Percentiles rank a stretch among this genome's conserved stretches.
phyloP scores from a whole-genome alignment of 768 basidiomycete genomes.

The Leucosporidium creatinivorum region DNA sequence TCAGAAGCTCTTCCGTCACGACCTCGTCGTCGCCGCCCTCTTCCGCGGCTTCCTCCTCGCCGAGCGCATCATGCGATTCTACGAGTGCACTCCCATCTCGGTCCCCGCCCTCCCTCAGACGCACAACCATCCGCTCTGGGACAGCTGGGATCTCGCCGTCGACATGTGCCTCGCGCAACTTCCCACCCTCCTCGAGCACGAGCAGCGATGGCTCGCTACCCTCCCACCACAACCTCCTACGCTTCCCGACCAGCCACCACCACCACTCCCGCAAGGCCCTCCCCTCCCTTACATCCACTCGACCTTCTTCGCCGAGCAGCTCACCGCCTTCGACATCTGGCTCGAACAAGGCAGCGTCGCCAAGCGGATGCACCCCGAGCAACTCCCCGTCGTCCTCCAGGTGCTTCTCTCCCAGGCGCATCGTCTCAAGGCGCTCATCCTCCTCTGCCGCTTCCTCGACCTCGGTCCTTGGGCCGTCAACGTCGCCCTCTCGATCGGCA shows the following conservation, averaged over 20 bases:
- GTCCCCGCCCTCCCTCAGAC: conserved; percentile 85
- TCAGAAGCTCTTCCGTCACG: conserved; percentile 86
- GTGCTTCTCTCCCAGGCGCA: conserved; percentile 94
- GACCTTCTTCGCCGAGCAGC: conserved; percentile 88
- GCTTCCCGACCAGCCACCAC: conserved; percentile 34
- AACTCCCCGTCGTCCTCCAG: conserved; percentile 94
- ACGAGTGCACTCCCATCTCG: conserved; percentile 92
- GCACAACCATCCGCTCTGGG: conserved; percentile 95
- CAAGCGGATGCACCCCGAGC: conserved; percentile 67
- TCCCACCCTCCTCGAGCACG: conserved; percentile 60
- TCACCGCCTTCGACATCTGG: conserved; percentile 98
- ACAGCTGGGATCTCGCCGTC: conserved; percentile 94
- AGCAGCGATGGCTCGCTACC: conserved; percentile 40
- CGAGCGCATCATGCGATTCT: conserved; percentile 95
- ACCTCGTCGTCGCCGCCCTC: conserved; percentile 87
- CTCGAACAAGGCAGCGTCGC: conserved; percentile 76
- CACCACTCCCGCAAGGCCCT: conserved; percentile 43
- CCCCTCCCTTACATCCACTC: conserved; percentile 73
- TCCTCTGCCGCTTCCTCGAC: conserved; percentile 94
- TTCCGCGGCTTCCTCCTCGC: conserved; percentile 97
- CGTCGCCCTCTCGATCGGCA: conserved; percentile 88
- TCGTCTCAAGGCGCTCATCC: conserved; percentile 85
- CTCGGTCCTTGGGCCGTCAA: conserved; percentile 98
- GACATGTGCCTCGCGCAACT: conserved; percentile 89
- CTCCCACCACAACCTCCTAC: conserved; percentile 32